These are phyloP conservation scores for Quercus dentata DNA, from an alignment of 306 rosid genomes.

Conservation along the genomic window DNA sequence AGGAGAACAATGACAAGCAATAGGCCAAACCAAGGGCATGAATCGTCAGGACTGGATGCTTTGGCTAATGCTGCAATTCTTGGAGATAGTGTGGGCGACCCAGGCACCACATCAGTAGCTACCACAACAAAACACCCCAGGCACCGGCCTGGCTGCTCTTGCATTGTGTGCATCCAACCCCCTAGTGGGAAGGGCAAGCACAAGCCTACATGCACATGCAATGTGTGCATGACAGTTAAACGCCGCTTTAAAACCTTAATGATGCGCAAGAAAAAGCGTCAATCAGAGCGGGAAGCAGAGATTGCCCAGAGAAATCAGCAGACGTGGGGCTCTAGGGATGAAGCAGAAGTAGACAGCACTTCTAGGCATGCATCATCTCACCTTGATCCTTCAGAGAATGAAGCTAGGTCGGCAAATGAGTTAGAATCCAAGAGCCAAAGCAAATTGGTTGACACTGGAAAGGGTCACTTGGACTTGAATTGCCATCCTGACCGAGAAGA, in stretches of 20 bases:
- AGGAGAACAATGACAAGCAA: constrained; percentile 46
- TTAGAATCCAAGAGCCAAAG: constrained; percentile 56
- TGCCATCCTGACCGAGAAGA: constrained; percentile 73
- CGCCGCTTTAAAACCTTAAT: constrained; percentile 94
- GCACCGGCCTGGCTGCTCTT: constrained; percentile 99
- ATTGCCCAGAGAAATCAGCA: constrained; percentile 75
- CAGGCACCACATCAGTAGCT: constrained; percentile 62
- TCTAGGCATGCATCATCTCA: constrained; percentile 58
- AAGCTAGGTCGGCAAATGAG: constrained; percentile 60
- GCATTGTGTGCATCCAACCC: constrained; percentile 99
- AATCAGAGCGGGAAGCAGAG: constrained; percentile 97
- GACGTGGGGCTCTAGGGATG: constrained; percentile 59
- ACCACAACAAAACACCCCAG: constrained; percentile 96
- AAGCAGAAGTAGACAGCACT: constrained; percentile 71
- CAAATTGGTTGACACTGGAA: constrained; percentile 52
- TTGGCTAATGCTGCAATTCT: constrained; percentile 86
- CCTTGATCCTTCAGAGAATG: constrained; percentile 58
- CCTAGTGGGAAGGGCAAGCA: constrained; percentile 99
- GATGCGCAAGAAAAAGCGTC: constrained; percentile 97
- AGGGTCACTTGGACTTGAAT: constrained; percentile 80
- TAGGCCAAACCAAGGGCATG: constrained; percentile 51
- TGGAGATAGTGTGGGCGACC: constrained; percentile 63
- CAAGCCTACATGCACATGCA: constrained; percentile 94
- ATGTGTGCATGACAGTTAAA: constrained; percentile 92
- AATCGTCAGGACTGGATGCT: constrained; percentile 89